A percentile compares a stretch with the other conserved stretches of the same genome.
These are phyloP conservation scores for Helicocarpus griseus DNA, from an alignment of 2,329 filamentous ascomycete genomes.

Conservation along the genomic window DNA sequence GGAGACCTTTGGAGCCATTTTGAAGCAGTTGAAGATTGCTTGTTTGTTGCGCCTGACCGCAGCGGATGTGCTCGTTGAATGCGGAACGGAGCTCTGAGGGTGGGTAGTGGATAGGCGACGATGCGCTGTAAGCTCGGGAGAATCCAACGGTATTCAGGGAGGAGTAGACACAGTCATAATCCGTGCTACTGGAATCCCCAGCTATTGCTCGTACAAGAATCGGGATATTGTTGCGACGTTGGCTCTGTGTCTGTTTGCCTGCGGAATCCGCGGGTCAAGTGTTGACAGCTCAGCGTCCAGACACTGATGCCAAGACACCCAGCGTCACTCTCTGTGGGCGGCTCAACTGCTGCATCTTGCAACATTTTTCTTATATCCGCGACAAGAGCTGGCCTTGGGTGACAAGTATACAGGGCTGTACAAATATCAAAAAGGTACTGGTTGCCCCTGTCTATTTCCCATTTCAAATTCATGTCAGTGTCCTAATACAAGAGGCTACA, in stretches of 20 bases:
- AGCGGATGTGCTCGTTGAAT: background rate
- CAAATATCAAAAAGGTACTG: background rate
- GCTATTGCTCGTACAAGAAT: background rate
- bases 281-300: background rate
- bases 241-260: no score
- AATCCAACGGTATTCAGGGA: background rate
- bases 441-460: background rate
- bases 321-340: background rate
- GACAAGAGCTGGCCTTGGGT: background rate
- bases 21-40: background rate
- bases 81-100: background rate
- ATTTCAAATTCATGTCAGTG: background rate
- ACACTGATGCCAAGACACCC: background rate
- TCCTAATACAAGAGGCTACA: background rate
- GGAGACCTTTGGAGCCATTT: constrained; percentile 28
- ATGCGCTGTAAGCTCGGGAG: no score
- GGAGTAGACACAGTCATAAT: background rate
- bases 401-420: background rate
- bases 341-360: background rate
- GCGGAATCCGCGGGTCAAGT: no score
- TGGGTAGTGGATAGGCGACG: no score
- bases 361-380: background rate
- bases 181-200: background rate
- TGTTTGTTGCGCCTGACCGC: background rate
- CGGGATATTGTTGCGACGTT: background rate